Evolutionary conservation across 202 grass and related monocot genomes (phyloP), one percentile per base, ranked within the genome.

Genomic region (Elaeis oleifera): DNA sequence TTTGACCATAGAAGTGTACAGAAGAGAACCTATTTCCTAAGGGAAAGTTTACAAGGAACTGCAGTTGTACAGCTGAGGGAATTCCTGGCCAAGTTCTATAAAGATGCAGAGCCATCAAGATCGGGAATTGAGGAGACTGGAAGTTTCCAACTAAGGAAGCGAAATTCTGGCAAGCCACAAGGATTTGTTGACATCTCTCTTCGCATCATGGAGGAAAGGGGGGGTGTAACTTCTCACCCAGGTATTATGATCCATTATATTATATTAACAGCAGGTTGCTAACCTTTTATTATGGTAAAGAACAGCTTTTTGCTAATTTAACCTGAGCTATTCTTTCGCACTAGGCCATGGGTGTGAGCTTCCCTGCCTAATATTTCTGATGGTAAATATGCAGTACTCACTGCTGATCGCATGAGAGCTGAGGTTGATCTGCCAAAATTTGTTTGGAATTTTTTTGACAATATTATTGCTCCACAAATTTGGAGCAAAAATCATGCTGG

Each of bases 161-260:
- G 60, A 70, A 91, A 76, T 32, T 88, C 87, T 3, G 84, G 73
- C 11, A 91, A 89, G 68, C 49, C 87, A 54, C 71, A 72, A 63
- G 92, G 92, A 29, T 81, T 97, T 67, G 77, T 89, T 2, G 87
- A 97, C 74, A 27, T 97, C 50, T 89, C 88, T 17, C 60, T 97
- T 49, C 71, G 54, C 23, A 86, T 97, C 73, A 81, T 50, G 49
- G 80, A 79, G 23, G 65, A 86, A 69, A 76, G 67, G 72, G 57
- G 73, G 16, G 21, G 50, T 29, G 50, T 59, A 49, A 28, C 25
- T 25, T 68, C 31, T 21, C 50, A 63, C 49, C 66, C 78, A 85
- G 83, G 79, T 81, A 66, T 71, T 68, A 2, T 27, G 36, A 8
- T 44, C 36, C 11, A 44, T 44, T 44, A 13, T 44, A 44, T 44